These are phyloP conservation scores for Physcia stellaris DNA, from an alignment of 495 filamentous ascomycete genomes.

Conservation along the genomic window DNA sequence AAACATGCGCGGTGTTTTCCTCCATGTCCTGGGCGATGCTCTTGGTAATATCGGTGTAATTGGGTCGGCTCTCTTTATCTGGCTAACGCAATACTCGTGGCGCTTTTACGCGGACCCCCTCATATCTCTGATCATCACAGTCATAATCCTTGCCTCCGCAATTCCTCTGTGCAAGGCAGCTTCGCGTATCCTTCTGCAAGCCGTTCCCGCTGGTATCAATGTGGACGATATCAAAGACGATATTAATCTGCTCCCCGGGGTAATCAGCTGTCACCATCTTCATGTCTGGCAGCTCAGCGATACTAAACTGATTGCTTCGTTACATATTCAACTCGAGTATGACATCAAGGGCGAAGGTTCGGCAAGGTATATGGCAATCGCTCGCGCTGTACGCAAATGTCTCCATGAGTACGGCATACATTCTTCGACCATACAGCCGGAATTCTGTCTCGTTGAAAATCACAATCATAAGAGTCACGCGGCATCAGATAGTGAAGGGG, in stretches of 20 bases:
- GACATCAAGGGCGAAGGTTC: constrained; percentile 59
- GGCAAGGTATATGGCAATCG: constrained; percentile 79
- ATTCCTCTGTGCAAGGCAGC: constrained; percentile 88
- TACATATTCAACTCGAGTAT: constrained; percentile 80
- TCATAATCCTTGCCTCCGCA: constrained; percentile 84
- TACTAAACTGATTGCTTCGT: constrained; percentile 76
- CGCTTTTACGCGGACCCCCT: constrained; percentile 75
- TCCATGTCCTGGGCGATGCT: constrained; percentile 93
- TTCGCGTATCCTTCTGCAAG: constrained; percentile 87
- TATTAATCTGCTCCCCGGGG: constrained; percentile 68
- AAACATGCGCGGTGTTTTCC: constrained; percentile 94
- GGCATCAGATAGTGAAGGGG: constrained; percentile 9
- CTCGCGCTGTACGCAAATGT: constrained; percentile 63
- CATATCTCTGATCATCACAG: constrained; percentile 90
- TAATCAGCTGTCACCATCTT: constrained; percentile 82
- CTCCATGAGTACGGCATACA: constrained; percentile 94
- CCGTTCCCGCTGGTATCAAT: constrained; percentile 73
- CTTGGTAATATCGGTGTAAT: constrained; percentile 97
- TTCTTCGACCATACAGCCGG: constrained; percentile 95
- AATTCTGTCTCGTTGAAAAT: constrained; percentile 58
- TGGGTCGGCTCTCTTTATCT: constrained; percentile 79
- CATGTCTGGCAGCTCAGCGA: constrained; percentile 97
- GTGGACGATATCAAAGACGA: constrained; percentile 87
- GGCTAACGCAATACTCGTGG: constrained; percentile 60
- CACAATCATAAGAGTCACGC: constrained; percentile 19